Conservation (phyloP, 768 basidiomycete species). For the Agrocybe pediades region DNA sequence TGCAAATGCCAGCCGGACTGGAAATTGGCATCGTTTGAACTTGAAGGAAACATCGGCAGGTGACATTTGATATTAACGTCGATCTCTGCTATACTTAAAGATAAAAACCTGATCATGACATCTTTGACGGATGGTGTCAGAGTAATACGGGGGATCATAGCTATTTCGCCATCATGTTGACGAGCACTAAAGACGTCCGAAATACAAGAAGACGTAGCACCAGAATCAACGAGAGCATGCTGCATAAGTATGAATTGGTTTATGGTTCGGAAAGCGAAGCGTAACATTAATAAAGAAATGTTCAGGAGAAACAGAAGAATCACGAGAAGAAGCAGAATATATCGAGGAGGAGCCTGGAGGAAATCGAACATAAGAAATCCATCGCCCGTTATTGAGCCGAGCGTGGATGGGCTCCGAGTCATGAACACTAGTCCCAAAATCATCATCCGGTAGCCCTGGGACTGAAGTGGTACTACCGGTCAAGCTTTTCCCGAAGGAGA, state of each 20-base stretch:
- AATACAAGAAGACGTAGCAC: slow-evolving; percentile 36
- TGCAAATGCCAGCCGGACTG: slow-evolving; percentile 41
- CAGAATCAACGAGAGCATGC: slow-evolving; percentile 39
- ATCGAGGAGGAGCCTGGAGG: slow-evolving; percentile 21
- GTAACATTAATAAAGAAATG: slow-evolving; percentile 32
- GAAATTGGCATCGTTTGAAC: slow-evolving; percentile 38
- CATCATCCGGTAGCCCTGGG: slow-evolving; percentile 27
- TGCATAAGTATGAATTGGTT: slow-evolving; percentile 31
- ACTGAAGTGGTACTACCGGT: slow-evolving; percentile 23
- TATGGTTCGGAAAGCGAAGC: slow-evolving; percentile 30
- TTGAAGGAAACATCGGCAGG: slow-evolving; percentile 25
- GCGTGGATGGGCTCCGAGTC: slow-evolving; percentile 16
- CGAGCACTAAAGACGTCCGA: slow-evolving; percentile 32
- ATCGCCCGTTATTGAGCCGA: slow-evolving; percentile 15
- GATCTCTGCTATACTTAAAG: no score
- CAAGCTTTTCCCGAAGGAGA: slow-evolving; percentile 29
- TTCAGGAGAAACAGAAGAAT: slow-evolving; percentile 10
- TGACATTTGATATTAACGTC: no score
- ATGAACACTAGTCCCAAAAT: slow-evolving; percentile 24
- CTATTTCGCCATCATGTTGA: no score
- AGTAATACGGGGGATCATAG: no score
- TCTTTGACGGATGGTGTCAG: no score
- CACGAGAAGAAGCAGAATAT: slow-evolving; percentile 17
- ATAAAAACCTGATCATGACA: no score
- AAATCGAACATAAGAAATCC: slow-evolving; percentile 15